Percentiles rank a stretch among this genome's conserved stretches.
Evolutionary conservation across 2,329 filamentous ascomycete species (phyloP).

Genomic region (Rutstroemia sp.): DNA sequence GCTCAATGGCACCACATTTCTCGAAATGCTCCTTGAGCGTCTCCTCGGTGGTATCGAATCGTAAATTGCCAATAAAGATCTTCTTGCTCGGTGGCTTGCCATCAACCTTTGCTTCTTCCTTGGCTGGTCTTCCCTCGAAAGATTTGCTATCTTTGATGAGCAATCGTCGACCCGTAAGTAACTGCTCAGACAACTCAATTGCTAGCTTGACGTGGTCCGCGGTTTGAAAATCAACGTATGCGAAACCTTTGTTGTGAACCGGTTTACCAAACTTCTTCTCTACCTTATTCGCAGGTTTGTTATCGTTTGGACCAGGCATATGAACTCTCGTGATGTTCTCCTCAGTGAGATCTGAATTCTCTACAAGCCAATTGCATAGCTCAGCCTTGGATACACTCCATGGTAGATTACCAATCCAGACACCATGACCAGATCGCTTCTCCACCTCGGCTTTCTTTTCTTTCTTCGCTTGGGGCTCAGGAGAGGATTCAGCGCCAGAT

Average conservation of each 20-base stretch:
- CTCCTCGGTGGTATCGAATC: constrained; percentile 75
- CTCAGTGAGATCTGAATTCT: constrained; percentile 58
- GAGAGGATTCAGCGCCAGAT: constrained; percentile 32
- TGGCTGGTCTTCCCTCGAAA: constrained; percentile 82
- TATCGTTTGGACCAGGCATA: constrained; percentile 42
- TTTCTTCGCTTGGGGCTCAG: constrained; percentile 33
- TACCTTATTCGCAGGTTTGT: constrained; percentile 27
- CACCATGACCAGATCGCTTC: constrained; percentile 68
- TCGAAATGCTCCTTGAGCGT: constrained; percentile 73
- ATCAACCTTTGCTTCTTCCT: constrained; percentile 33
- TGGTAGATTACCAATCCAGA: constrained; percentile 96
- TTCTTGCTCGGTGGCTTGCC: constrained; percentile 65
- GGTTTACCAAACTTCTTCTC: constrained; percentile 25
- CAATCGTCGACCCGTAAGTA: constrained; percentile 67
- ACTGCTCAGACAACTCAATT: constrained; percentile 77
- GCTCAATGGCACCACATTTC: constrained; percentile 75
- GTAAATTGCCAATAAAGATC: constrained; percentile 86
- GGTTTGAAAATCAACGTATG: constrained; percentile 85
- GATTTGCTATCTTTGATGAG: constrained; percentile 90
- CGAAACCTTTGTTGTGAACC: constrained; percentile 76
- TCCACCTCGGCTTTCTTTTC: constrained; percentile 36
- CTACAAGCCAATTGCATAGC: constrained; percentile 72
- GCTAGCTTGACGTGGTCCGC: constrained; percentile 61
- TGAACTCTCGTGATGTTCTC: constrained; percentile 71
- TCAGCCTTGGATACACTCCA: constrained; percentile 70